Percentiles rank a stretch among this genome's conserved stretches.
phyloP scores from a whole-genome alignment of 345 rosid species.

The Aethionema arabicum region DNA sequence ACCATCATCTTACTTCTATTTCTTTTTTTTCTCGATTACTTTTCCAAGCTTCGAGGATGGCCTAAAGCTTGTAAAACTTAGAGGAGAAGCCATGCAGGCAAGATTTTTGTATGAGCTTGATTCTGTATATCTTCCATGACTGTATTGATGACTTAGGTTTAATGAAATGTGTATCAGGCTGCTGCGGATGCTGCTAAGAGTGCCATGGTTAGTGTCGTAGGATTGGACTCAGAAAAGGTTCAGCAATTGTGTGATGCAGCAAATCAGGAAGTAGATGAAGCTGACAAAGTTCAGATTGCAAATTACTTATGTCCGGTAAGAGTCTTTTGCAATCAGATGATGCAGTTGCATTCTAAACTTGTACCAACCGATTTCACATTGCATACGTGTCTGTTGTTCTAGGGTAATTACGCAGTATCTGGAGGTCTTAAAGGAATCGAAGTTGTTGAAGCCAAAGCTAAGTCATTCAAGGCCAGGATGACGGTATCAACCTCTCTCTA shows the following conservation, averaged over 20 bases:
- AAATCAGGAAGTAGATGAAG: slow-evolving; percentile 81
- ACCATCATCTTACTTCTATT: neutral
- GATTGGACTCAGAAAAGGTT: slow-evolving; percentile 82
- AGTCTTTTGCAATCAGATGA: slow-evolving; percentile 18
- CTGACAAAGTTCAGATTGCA: slow-evolving; percentile 88
- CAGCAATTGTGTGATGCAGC: slow-evolving; percentile 90
- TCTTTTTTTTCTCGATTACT: slow-evolving; percentile 25
- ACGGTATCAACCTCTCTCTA: slow-evolving; percentile 51
- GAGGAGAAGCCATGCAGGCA: slow-evolving; percentile 99
- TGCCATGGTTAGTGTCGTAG: slow-evolving; percentile 97
- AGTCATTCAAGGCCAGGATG: slow-evolving; percentile 96
- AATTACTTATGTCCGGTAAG: slow-evolving; percentile 82
- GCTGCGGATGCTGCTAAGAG: slow-evolving; percentile 95
- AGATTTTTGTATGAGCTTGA: slow-evolving; percentile 7
- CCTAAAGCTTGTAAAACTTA: slow-evolving; percentile 86
- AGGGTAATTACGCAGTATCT: slow-evolving; percentile 98
- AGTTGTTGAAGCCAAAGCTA: slow-evolving; percentile 89
- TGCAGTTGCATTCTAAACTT: neutral
- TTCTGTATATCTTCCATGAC: neutral
- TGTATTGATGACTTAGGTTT: slow-evolving; percentile 21
- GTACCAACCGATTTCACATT: neutral
- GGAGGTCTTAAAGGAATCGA: slow-evolving; percentile 94
- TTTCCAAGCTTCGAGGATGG: slow-evolving; percentile 93
- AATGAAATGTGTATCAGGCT: slow-evolving; percentile 47
- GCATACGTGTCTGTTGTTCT: slow-evolving; percentile 11